phyloP scores from a whole-genome alignment of 805 yeast species.

The Starmerella sirachaensis region DNA sequence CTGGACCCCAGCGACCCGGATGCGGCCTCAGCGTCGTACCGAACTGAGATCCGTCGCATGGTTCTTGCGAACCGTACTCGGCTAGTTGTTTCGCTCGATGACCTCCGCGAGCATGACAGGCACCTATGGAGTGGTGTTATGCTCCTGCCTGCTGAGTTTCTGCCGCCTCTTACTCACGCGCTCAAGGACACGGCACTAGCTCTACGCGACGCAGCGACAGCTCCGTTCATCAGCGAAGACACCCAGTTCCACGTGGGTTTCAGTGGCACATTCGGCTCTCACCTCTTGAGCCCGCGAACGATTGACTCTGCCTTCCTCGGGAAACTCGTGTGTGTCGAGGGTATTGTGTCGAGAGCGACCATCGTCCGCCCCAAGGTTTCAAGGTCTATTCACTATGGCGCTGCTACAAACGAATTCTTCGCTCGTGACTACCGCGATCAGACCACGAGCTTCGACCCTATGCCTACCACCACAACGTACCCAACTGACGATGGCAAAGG shows the following conservation, averaged over 20 bases:
- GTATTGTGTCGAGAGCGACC: conserved; percentile 89
- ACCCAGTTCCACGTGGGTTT: conserved; percentile 66
- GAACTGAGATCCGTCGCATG: conserved; percentile 60
- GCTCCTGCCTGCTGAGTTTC: conserved; percentile 63
- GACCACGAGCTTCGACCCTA: conserved; percentile 78
- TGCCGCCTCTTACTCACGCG: conserved; percentile 85
- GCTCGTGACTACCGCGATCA: conserved; percentile 88
- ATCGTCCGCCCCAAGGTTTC: conserved; percentile 85
- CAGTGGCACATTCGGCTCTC: conserved; percentile 84
- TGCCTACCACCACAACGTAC: conserved; percentile 70
- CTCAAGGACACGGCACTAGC: conserved; percentile 67
- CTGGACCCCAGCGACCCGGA: conserved; percentile 44
- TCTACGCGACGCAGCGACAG: conserved; percentile 48
- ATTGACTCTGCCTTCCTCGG: conserved; percentile 67
- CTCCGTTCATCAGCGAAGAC: conserved; percentile 46
- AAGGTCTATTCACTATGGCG: conserved; percentile 87
- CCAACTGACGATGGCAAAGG: conserved; percentile 93
- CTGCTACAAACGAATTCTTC: conserved; percentile 68
- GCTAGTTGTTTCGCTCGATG: conserved; percentile 69
- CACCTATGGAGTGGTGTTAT: conserved; percentile 68
- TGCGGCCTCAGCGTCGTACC: conserved; percentile 43
- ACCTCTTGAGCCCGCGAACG: conserved; percentile 77
- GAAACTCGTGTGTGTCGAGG: conserved; percentile 77
- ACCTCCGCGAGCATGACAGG: conserved; percentile 69
- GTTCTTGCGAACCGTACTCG: conserved; percentile 55